Evolutionary conservation across 768 basidiomycete species (phyloP), one percentile per base, ranked within the genome.

Genomic region (Rhizopogon rudus): DNA sequence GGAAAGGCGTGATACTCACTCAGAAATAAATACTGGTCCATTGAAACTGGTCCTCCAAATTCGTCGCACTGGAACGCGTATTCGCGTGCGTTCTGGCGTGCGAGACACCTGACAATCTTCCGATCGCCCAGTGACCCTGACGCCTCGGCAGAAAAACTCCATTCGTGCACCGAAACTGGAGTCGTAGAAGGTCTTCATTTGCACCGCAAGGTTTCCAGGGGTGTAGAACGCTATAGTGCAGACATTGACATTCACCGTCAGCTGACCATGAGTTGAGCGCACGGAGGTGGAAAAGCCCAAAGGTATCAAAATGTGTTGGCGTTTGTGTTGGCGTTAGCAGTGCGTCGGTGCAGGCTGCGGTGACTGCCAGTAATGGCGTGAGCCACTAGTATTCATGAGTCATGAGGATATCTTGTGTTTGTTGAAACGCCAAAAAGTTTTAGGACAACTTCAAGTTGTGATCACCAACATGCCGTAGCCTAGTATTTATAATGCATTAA

Each of bases 61-160:
- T 77, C 78, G 3, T 73, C 67, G 6, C 75, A 69, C 8, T 67
- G 61, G 57, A 81, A 81, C 12, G 52, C 63, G 56, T 77, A 69
- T 33, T 75, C 63, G 40, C 45, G 70, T 14, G 81, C 73, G 9
- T 37, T 77, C 20, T 69, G 45, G 20, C 73, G 71, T 13, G 75
- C 73, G 13, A 88, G 65, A 2, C 67, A 67, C 66, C 85, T 86
- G 56, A 93, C 77, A 0, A 84, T 83, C 71, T 90, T 92, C 64
- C 74, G 81, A 63, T 89, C 86, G n/a, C 83, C 82, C 77, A 1
- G 88, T 82, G 45, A 93, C 72, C 40, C 91, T 75, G 3, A 91
- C 77, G 8, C 86, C 79, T 56, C 76, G 81, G 40, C 81, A 84
- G 59, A 90, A 92, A 0, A 70, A 79, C 16, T 73, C 74, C 33